Percentiles rank a stretch among this genome's conserved stretches.
phyloP scores from a whole-genome alignment of 768 basidiomycete genomes.

The Clavaria fumosa region DNA sequence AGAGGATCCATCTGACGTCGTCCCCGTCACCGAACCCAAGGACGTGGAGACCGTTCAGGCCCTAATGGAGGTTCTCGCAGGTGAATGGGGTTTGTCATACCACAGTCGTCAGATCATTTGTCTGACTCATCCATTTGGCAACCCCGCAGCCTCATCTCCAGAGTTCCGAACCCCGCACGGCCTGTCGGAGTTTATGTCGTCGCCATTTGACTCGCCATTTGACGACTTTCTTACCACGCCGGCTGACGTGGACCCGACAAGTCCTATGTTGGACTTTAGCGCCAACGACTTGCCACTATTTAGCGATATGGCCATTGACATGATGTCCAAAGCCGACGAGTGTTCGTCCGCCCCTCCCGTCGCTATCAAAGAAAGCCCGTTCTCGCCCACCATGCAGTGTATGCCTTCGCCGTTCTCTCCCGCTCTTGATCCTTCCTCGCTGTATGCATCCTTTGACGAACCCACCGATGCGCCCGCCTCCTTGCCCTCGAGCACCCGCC shows the following conservation, averaged over 20 bases:
- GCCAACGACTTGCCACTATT: conserved; percentile 16
- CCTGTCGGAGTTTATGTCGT: conserved; percentile 18
- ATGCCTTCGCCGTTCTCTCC: conserved; percentile 9
- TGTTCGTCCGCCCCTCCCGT: neutral
- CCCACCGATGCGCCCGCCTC: neutral
- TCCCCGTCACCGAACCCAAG: conserved; percentile 12
- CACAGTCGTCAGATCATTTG: neutral
- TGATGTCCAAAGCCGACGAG: neutral
- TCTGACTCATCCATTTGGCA: conserved; percentile 1
- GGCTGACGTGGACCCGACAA: conserved; percentile 12
- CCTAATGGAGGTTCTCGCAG: conserved; percentile 9
- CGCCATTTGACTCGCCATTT: conserved; percentile 23
- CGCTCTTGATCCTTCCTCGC: conserved; percentile 1
- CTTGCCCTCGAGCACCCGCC: conserved; percentile 15
- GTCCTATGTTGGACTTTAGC: conserved; percentile 13
- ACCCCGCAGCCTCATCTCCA: conserved; percentile 13
- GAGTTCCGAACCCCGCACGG: conserved; percentile 21
- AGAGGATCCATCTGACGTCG: conserved; percentile 15
- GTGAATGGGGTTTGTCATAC: conserved; percentile 4
- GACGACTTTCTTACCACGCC: conserved; percentile 26
- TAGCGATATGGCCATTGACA: neutral
- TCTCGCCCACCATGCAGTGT: conserved; percentile 2
- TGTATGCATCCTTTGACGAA: conserved; percentile 4
- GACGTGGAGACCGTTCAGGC: conserved; percentile 12
- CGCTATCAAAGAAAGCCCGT: neutral